Percentiles rank a stretch among this genome's conserved stretches.
phyloP scores from a whole-genome alignment of 192 early-diverging fungal species.

The Coemansia sp. region DNA sequence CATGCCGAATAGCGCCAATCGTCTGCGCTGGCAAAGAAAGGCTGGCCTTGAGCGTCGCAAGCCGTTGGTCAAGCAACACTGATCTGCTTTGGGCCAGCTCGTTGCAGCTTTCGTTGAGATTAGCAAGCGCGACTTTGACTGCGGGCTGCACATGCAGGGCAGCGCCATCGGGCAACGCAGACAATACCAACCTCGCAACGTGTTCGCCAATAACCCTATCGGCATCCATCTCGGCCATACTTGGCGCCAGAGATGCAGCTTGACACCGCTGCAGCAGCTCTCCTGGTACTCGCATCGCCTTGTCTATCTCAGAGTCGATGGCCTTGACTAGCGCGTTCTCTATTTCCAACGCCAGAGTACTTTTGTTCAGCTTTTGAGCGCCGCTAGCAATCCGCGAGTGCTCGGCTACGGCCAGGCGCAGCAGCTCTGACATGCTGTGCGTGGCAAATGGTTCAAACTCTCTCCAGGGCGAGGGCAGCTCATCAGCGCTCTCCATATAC shows the following conservation, averaged over 20 bases:
- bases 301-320: slow-evolving; percentile 12
- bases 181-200: background rate
- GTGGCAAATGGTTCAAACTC: slow-evolving; percentile 38
- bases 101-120: slow-evolving; percentile 11
- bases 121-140: slow-evolving; percentile 2
- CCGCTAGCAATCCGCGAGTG: slow-evolving; percentile 10
- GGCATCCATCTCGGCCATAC: background rate
- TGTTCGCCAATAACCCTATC: slow-evolving; percentile 1
- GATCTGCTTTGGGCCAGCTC: slow-evolving; percentile 15
- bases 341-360: slow-evolving; percentile 7
- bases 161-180: background rate
- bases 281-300: background rate
- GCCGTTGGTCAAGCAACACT: background rate
- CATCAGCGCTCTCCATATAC: slow-evolving; percentile 6
- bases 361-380: background rate
- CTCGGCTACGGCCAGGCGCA: slow-evolving; percentile 13
- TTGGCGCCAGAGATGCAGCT: background rate
- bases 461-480: slow-evolving; percentile 39
- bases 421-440: slow-evolving; percentile 10
- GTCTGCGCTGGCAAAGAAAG: slow-evolving; percentile 5
- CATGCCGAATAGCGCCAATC: background rate
- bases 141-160: background rate
- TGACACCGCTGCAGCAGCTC: slow-evolving; percentile 10
- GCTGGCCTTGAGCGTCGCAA: slow-evolving; percentile 2
- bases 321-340: slow-evolving; percentile 10